Conservation (phyloP, 2,329 filamentous ascomycete genomes). For the Xylariaceae sp. region DNA sequence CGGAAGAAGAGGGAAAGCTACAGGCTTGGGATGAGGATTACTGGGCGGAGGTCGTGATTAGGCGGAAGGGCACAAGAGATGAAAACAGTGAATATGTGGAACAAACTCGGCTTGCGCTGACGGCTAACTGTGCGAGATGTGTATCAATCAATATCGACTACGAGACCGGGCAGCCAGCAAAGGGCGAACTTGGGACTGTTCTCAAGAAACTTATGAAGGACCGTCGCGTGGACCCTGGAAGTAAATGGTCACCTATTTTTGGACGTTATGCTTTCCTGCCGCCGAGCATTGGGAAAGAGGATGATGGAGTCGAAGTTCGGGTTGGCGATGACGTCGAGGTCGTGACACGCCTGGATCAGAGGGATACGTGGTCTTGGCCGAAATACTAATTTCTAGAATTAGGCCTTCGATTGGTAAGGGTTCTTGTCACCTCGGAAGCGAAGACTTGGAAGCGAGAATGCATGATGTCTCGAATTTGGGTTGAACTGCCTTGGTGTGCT, state of each 20-base stretch:
- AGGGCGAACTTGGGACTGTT: constrained; percentile 55
- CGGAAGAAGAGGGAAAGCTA: constrained; percentile 8
- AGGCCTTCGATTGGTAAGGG: not conserved
- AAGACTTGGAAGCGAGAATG: too few species aligned
- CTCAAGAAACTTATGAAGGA: constrained; percentile 69
- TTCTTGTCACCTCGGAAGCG: not conserved
- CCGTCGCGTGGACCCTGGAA: constrained; percentile 65
- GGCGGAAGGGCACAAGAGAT: not conserved
- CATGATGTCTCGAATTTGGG: too few species aligned
- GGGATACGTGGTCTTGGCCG: constrained; percentile 53
- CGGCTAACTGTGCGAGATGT: constrained; percentile 67
- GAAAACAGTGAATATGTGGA: not conserved
- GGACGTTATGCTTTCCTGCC: constrained; percentile 66
- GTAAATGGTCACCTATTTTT: constrained; percentile 67
- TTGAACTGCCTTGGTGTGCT: too few species aligned
- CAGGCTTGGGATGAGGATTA: constrained; percentile 66
- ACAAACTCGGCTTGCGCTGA: constrained; percentile 47
- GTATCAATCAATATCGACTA: constrained; percentile 70
- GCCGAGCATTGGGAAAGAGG: constrained; percentile 11
- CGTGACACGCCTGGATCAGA: constrained; percentile 44
- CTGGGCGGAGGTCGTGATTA: constrained; percentile 60
- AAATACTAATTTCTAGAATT: constrained; percentile 12
- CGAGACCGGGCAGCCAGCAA: constrained; percentile 54
- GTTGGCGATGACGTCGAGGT: constrained; percentile 57
- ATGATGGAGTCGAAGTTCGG: constrained; percentile 34